phyloP scores from a whole-genome alignment of 2,329 filamentous ascomycete species.

The Exophiala alcalophila region DNA sequence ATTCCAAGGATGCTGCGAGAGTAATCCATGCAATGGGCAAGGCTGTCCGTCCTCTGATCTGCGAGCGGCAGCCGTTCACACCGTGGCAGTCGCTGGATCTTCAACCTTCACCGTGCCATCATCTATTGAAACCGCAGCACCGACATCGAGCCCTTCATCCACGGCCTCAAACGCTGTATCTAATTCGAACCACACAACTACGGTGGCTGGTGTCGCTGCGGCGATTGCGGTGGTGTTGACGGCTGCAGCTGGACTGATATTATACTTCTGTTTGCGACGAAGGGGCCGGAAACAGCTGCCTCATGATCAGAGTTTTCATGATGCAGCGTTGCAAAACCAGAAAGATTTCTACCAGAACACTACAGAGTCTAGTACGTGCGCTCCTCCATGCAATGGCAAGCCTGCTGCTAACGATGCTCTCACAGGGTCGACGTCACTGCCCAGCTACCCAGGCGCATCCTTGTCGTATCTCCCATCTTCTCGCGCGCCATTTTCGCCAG shows the following conservation, averaged over 20 bases:
- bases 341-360: slow-evolving; percentile 11
- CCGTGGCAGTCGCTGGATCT: slow-evolving; percentile 16
- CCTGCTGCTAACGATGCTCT: neutral
- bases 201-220: slow-evolving; percentile 14
- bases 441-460: slow-evolving; percentile 5
- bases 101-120: slow-evolving; percentile 20
- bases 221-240: slow-evolving; percentile 11
- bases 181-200: slow-evolving; percentile 6
- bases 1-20: slow-evolving; percentile 22
- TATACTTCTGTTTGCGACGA: slow-evolving; percentile 12
- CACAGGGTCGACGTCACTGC: slow-evolving; percentile 12
- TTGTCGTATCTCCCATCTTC: slow-evolving; percentile 3
- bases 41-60: slow-evolving; percentile 15
- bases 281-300: slow-evolving; percentile 5
- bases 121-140: slow-evolving; percentile 10
- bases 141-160: slow-evolving; percentile 5
- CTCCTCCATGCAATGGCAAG: too few relatives aligned
- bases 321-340: slow-evolving; percentile 1
- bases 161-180: neutral
- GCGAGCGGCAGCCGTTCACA: slow-evolving; percentile 15
- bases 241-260: slow-evolving; percentile 4
- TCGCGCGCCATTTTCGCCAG: slow-evolving; percentile 7
- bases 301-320: neutral
- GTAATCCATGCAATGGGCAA: slow-evolving; percentile 22
- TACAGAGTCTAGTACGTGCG: neutral